phyloP scores from a whole-genome alignment of 108 stramenopile genomes.

The Conticribra guillardii region DNA sequence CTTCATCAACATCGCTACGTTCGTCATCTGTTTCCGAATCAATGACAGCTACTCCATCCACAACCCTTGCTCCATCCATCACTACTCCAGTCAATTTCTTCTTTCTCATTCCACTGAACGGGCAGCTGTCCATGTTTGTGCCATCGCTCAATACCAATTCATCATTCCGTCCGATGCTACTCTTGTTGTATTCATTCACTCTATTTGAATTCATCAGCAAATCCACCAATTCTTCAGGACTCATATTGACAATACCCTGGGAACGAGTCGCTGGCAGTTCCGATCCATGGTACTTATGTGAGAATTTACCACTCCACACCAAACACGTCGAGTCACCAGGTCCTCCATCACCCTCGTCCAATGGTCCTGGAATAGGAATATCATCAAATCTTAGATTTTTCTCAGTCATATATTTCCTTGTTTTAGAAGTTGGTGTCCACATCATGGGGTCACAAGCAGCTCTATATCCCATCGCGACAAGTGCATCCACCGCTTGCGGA shows the following conservation, averaged over 20 bases:
- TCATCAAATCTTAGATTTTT: constrained; percentile 41
- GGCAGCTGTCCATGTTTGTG: constrained; percentile 44
- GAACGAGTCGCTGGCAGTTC: constrained; percentile 72
- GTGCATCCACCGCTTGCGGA: constrained; percentile 53
- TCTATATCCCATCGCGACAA: constrained; percentile 42
- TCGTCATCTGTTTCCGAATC: constrained; percentile 45
- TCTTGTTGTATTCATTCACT: constrained; percentile 84
- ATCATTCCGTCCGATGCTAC: constrained; percentile 71
- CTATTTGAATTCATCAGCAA: constrained; percentile 72
- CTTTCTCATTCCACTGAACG: constrained; percentile 48
- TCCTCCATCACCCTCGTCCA: constrained; percentile 35
- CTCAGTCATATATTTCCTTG: constrained; percentile 48
- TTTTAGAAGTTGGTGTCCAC: constrained; percentile 50
- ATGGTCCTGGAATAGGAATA: constrained; percentile 42
- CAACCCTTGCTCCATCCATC: constrained; percentile 37
- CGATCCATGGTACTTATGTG: constrained; percentile 69
- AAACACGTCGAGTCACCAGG: constrained; percentile 35
- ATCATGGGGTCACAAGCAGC: constrained; percentile 46
- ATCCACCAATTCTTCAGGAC: constrained; percentile 63
- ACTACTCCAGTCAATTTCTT: constrained; percentile 52
- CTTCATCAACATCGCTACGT: constrained; percentile 29
- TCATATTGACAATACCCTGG: constrained; percentile 62
- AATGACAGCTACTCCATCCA: constrained; percentile 41
- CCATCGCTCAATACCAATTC: constrained; percentile 62
- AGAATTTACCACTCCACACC: constrained; percentile 71